Base-by-base conservation (phyloP, 2,329 filamentous ascomycete genomes). In the Trichoderma sp. region DNA sequence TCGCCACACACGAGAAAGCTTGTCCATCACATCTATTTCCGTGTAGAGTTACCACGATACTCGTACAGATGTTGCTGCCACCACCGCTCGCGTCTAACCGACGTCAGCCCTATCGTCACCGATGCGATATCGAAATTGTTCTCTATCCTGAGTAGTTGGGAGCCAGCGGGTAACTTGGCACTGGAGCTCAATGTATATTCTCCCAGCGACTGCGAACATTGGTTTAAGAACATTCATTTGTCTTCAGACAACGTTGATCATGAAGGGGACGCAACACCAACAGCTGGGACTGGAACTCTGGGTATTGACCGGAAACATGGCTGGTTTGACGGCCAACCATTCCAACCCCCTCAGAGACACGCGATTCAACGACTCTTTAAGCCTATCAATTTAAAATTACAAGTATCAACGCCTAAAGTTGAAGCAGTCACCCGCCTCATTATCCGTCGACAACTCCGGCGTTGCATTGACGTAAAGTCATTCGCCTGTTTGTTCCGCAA, bases 191-290 rank as follows among this genome's bases (percentile, higher is more conserved):
- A 78, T 68, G 76, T 72, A 2, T 76, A 79, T 53, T 81, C 78
- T 63, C 79, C 77, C 13, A 82, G 80, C 70, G 79, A 82, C 76
- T 76, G 59, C 12, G 72, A 80, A 61, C 78, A 82, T 73, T 82
- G 74, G 74, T 81, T 81, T 72, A 78, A 78, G 70, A 74, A 79
- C 71, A 71, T 75, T 26, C 62, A 74, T 72, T 77, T 80, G 36
- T 58, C 57, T 50, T 74, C 73, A 11, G 74, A 79, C 61, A 13
- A 77, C 34, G 73, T 74, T 59, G 74, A 78, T 4, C 59, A 36
- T 13, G 67, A n/a, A 3, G 20, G 13, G 3, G 58, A 71, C 13
- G 2, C 5, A 26, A 36, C 39, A 1, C 28, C 15, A 13, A 26
- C 58, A 28, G n/a, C 34, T 13, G 4, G 8, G 28, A 47, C n/a